Base-by-base conservation (phyloP, 2,329 filamentous ascomycete species). In the Nothophoma quercina region DNA sequence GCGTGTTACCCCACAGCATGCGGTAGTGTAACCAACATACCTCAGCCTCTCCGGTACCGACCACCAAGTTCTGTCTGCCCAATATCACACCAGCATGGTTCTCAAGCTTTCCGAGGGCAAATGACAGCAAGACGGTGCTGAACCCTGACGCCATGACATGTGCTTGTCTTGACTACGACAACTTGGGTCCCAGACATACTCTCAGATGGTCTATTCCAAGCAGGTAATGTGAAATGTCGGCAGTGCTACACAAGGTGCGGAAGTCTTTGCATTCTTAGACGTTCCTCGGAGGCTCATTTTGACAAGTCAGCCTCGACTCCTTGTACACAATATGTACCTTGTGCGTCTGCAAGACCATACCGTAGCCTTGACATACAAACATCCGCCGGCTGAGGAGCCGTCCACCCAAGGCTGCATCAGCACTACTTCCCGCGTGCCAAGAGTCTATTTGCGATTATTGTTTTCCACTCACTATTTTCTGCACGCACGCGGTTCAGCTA, bases 341-440 rank as follows among this genome's bases (percentile, higher is more conserved):
- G 15, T 25, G 15, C 18, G 5, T 22, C 22, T 19, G 10, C 12
- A 22, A 15, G 21, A 4, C 15, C 12, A 15, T 2, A 33, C 18
- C 4, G 10, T 34, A 13, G 22, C 12, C 7, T 35, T 8, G 22
- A 23, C 16, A n/a, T n/a, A 12, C 29, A 29, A 18, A n/a, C 6
- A 8, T 3, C n/a, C 21, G 18, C 29, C 36, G 45, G 36, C 45
- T 48, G 29, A 35, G 36, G 36, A 41, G 45, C 36, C 35, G 36
- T 41, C n/a, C n/a, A n/a, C n/a, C n/a, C 36, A 4, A 34, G 36
- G 35, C 29, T 21, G 23, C 28, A 40, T 41, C 16, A 28, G 28
- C 36, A 35, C 30, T 18, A 7, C 13, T 21, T 28, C 23, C 29
- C 29, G 22, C 16, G 12, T 16, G 18, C 22, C 29, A 13, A 26